phyloP scores from a whole-genome alignment of 257 asterid species.

The Solanum gracilifrons region DNA sequence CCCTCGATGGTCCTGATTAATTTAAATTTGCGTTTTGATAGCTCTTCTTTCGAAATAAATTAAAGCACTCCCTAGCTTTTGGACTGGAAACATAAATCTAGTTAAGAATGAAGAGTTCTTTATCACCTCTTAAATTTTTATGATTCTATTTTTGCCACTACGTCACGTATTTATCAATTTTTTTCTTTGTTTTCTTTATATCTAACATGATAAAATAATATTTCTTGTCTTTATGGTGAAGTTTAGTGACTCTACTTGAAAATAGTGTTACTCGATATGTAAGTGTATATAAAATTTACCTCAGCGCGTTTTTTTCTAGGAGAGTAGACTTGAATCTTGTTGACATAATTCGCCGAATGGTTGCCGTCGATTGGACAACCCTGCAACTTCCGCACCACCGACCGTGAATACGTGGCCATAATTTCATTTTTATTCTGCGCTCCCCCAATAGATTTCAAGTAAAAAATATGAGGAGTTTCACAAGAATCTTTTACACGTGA shows the following conservation, averaged over 20 bases:
- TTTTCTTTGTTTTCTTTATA: neutral
- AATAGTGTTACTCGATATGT: neutral
- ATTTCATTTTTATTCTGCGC: neutral
- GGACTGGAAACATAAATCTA: no score
- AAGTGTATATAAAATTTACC: constrained; percentile 2
- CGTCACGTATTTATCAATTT: no score
- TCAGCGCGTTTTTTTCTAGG: constrained; percentile 11
- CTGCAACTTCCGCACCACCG: constrained; percentile 13
- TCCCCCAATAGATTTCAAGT: neutral
- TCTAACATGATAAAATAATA: neutral
- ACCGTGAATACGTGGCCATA: constrained; percentile 18
- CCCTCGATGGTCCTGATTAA: neutral
- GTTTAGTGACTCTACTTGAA: neutral
- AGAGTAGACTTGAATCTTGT: constrained; percentile 14
- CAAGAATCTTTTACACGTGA: neutral
- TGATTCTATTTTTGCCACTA: neutral
- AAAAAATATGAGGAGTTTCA: neutral
- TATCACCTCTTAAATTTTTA: no score
- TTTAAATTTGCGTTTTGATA: no score
- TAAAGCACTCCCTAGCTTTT: no score
- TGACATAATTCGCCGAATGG: constrained; percentile 33
- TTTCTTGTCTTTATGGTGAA: neutral
- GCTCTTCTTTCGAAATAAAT: no score
- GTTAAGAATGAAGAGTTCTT: no score
- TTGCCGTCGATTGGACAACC: constrained; percentile 20